Evolutionary conservation across 768 basidiomycete species (phyloP), one percentile per base, ranked within the genome.

Genomic region (Fibroporia radiculosa): DNA sequence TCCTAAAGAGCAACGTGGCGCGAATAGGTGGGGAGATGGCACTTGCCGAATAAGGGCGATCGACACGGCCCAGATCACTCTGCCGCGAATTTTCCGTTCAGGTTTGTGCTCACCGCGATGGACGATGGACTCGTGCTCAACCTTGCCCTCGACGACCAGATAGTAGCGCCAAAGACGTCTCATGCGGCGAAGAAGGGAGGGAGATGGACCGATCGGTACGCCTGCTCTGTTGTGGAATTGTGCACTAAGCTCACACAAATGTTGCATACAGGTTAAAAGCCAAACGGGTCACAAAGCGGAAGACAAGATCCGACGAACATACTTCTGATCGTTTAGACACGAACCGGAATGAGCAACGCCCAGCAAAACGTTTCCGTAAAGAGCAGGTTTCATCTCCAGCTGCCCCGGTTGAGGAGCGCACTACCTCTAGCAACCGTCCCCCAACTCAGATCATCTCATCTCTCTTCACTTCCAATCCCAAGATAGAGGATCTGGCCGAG

Each of bases 81-180:
- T 8, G 22, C 14, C 26, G 16, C 37, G 38, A 40, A 27, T 14
- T 18, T 24, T n/a, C 33, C 24, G 16, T 44, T 18, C 16, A 38
- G 20, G 34, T 45, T 23, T 16, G 33, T 40, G 20, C 28, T 41
- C 45, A 16, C 16, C 37, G 22, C 25, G 16, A 82, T 83, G 81
- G 83, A 86, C 65, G 82, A 85, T 62, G 83, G 70, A 40, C 71
- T 91, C 39, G 73, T 90, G 27, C 73, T 91, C 48, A 89, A 91
- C 59, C 70, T 91, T 48, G 74, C 66, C 3, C 45, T 40, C 4
- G 54, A 51, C 26, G 42, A 50, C 36, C 31, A 33, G 24, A 16
- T 13, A 26, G 38, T 35, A 13, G 43, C 31, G 12, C 19, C 19
- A 19, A 31, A 22, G 18, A 45, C 40, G 28, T 40, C 35, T 34